Conservation (phyloP, 2,329 filamentous ascomycete genomes). For the Teratosphaeriaceae sp. region DNA sequence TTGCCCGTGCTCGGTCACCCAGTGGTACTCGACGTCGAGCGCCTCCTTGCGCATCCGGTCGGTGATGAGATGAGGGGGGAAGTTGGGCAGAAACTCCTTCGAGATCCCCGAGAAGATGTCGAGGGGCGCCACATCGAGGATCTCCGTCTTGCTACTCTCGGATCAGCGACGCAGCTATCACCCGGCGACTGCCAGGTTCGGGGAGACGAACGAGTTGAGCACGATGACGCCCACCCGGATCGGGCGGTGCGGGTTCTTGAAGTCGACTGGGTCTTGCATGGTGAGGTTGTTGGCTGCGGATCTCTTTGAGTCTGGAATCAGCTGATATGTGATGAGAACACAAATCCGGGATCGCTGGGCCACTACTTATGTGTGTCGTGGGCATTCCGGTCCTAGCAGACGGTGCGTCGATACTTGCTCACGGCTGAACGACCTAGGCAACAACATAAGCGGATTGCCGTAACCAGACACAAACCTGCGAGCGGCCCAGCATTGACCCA, state of each 20-base stretch:
- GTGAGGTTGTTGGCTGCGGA: background rate
- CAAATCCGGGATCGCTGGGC: too few species aligned
- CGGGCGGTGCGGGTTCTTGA: background rate
- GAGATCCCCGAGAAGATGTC: constrained; percentile 22
- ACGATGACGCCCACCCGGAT: background rate
- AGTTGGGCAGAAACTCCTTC: constrained; percentile 11
- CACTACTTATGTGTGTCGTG: too few species aligned
- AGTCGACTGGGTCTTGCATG: background rate
- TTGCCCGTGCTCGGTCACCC: constrained; percentile 24
- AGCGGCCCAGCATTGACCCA: too few species aligned
- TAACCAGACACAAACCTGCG: too few species aligned
- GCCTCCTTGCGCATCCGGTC: constrained; percentile 10
- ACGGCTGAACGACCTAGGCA: too few species aligned
- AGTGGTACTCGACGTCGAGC: constrained; percentile 27
- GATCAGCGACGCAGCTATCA: too few species aligned
- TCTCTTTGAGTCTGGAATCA: background rate
- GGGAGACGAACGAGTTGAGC: background rate
- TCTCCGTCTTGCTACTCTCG: constrained; percentile 19
- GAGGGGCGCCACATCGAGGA: constrained; percentile 27
- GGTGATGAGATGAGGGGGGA: background rate
- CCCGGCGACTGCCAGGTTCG: too few species aligned
- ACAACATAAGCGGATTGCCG: too few species aligned
- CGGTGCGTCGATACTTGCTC: too few species aligned
- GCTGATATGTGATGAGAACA: background rate
- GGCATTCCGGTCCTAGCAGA: too few species aligned